phyloP scores from a whole-genome alignment of 176 grass and related monocot genomes.

The Melocanna baccifera region DNA sequence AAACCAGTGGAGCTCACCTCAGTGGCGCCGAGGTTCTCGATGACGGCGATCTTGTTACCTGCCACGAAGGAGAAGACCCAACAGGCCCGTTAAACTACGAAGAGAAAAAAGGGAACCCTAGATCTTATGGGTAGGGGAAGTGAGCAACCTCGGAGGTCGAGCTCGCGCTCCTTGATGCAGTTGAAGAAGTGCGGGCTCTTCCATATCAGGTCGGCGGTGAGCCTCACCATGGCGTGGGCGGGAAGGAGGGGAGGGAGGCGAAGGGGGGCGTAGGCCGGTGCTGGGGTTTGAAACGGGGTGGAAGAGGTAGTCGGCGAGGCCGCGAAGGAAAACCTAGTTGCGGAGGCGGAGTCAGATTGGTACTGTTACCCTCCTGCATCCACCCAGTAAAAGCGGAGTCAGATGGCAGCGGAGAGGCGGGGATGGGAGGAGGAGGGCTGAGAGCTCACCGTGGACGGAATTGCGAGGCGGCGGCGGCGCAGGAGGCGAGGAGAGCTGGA shows the following conservation, averaged over 20 bases:
- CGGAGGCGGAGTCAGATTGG: not conserved
- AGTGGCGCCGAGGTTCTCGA: conserved; percentile 89
- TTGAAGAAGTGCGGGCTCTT: conserved; percentile 99
- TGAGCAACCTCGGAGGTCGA: conserved; percentile 69
- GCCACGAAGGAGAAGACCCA: not conserved
- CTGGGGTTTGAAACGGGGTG: not conserved
- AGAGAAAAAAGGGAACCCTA: conserved; percentile 15
- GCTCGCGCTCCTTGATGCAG: conserved; percentile 84
- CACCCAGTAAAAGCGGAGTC: not conserved
- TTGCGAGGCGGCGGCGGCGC: not conserved
- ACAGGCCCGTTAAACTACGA: not conserved
- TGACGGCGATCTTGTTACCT: conserved; percentile 96
- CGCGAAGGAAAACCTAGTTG: conserved; percentile 16
- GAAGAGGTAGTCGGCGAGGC: not conserved
- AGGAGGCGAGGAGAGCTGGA: not conserved
- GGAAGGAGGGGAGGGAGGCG: not conserved
- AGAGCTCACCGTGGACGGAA: not conserved
- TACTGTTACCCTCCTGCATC: not conserved
- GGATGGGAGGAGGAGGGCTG: not conserved
- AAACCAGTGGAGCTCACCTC: conserved; percentile 53
- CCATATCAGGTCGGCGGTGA: conserved; percentile 92
- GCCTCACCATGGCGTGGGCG: conserved; percentile 61
- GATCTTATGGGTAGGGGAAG: conserved; percentile 7
- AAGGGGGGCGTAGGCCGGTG: not conserved
- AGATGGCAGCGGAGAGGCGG: not conserved